Evolutionary conservation across 2,329 filamentous ascomycete genomes (phyloP).

Genomic region (Ascocoryne sarcoides): DNA sequence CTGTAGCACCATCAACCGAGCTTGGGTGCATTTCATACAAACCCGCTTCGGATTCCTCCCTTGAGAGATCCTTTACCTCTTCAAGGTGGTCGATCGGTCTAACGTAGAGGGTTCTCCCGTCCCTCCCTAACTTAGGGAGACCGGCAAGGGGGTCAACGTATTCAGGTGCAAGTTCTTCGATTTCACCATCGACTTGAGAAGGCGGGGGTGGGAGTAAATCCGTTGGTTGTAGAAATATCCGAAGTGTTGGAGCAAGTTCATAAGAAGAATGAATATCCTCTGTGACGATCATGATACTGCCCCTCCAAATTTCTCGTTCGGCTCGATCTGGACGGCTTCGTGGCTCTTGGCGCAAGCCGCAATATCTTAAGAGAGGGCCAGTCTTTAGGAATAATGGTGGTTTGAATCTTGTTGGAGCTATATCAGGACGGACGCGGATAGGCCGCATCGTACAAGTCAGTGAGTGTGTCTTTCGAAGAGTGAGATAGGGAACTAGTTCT

Average conservation of each 20-base stretch:
- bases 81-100: slow-evolving; percentile 81
- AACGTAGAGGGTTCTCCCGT: slow-evolving; percentile 80
- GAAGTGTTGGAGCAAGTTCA: slow-evolving; percentile 67
- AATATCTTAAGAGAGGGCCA: slow-evolving; percentile 83
- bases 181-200: slow-evolving; percentile 53
- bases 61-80: slow-evolving; percentile 69
- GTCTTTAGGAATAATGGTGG: slow-evolving; percentile 81
- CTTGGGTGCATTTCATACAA: slow-evolving; percentile 65
- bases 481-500: not conserved
- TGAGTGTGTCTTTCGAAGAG: slow-evolving; percentile 18
- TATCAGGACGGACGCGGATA: slow-evolving; percentile 27
- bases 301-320: slow-evolving; percentile 80
- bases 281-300: slow-evolving; percentile 92
- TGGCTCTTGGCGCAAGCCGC: slow-evolving; percentile 63
- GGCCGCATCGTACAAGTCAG: slow-evolving; percentile 30
- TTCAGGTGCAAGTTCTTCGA: slow-evolving; percentile 59
- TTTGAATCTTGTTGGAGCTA: slow-evolving; percentile 61
- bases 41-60: slow-evolving; percentile 69
- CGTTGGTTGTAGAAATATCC: slow-evolving; percentile 80
- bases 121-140: slow-evolving; percentile 74
- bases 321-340: slow-evolving; percentile 30
- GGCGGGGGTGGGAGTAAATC: slow-evolving; percentile 74
- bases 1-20: slow-evolving; percentile 40
- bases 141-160: slow-evolving; percentile 87
- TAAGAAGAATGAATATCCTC: slow-evolving; percentile 77